Base-by-base conservation (phyloP, 2,329 filamentous ascomycete genomes). In the Claviceps sp. region DNA sequence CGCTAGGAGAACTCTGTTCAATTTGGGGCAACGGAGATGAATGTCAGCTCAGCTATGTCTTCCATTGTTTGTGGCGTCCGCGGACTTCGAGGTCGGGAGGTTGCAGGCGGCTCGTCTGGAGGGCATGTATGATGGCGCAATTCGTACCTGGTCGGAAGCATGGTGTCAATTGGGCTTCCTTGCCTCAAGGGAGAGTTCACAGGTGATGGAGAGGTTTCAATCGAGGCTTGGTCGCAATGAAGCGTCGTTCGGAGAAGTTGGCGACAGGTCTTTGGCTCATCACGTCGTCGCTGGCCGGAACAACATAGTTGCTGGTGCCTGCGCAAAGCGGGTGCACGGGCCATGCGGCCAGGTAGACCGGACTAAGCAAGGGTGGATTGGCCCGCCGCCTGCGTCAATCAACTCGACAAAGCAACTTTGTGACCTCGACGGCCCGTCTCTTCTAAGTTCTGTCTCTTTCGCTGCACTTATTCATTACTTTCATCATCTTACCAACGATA, bases 1-100 rank as follows among this genome's bases (percentile, higher is more conserved):
- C 63, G 74, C 72, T 64, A 76, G 71, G 68, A 79, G 70, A 68
- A 67, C 61, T 64, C 69, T 72, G 57, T 54, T 55, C 37, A 18
- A 14, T 5, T 52, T 50, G 55, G 24, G 4, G 43, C 8, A 47
- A 13, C 11, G 9, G 4, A 7, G 11, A 37, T 8, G 22, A 22
- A 41, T 4, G 48, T 53, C 47, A 53, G 52, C 22, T 22, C 47
- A 53, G 52, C 22, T 22, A 22, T 47, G 22, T 34, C 46, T 20
- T n/a, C 5, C 22, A 14, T 11, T 14, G 5, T 6, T 8, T 42
- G n/a, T 38, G 6, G 5, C 13, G 8, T 24, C 30, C 5, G 42
- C 2, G 51, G 20, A 44, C 14, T n/a, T 24, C 18, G 46, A 14
- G 8, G 24, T 46, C 13, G 37, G n/a, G 22, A n/a, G 42, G 6